Evolutionary conservation across 495 filamentous ascomycete genomes (phyloP).

Genomic region (Arthonia radiata): DNA sequence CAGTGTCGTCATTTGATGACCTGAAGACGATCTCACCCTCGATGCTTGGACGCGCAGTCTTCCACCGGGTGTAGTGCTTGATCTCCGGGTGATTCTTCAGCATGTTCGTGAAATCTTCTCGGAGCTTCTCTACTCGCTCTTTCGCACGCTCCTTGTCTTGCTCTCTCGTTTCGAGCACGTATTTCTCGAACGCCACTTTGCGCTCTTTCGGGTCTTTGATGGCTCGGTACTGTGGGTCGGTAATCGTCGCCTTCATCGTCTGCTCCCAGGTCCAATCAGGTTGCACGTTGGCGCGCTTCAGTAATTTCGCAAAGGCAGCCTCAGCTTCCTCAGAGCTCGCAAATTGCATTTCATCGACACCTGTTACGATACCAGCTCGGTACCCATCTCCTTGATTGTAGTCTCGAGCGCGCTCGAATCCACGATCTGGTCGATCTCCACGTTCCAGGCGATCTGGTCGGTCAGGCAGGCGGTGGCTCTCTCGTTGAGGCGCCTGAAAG

Average conservation of each 20-base stretch:
- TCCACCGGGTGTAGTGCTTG: slow-evolving; percentile 94
- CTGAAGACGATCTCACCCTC: slow-evolving; percentile 89
- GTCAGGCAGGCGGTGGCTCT: slow-evolving; percentile 24
- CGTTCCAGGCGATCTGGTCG: slow-evolving; percentile 36
- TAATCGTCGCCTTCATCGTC: slow-evolving; percentile 67
- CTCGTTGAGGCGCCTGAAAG: slow-evolving; percentile 24
- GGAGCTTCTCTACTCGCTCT: slow-evolving; percentile 80
- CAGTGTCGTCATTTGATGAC: slow-evolving; percentile 65
- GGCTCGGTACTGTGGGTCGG: slow-evolving; percentile 80
- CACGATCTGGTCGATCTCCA: slow-evolving; percentile 31
- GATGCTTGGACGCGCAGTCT: slow-evolving; percentile 81
- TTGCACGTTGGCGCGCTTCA: slow-evolving; percentile 62
- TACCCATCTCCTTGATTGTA: slow-evolving; percentile 25
- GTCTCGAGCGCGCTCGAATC: slow-evolving; percentile 11
- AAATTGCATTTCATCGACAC: slow-evolving; percentile 61
- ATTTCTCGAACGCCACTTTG: slow-evolving; percentile 86
- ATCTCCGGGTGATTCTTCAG: slow-evolving; percentile 91
- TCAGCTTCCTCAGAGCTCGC: slow-evolving; percentile 74
- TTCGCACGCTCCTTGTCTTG: slow-evolving; percentile 91
- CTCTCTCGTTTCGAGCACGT: slow-evolving; percentile 64
- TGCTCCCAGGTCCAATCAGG: slow-evolving; percentile 87
- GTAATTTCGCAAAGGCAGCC: slow-evolving; percentile 74
- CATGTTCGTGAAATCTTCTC: slow-evolving; percentile 88
- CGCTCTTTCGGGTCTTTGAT: slow-evolving; percentile 85
- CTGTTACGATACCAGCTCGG: slow-evolving; percentile 33